Evolutionary conservation across 345 rosid genomes (phyloP), one percentile per base, ranked within the genome.

Genomic region (Eucalyptus regnans): DNA sequence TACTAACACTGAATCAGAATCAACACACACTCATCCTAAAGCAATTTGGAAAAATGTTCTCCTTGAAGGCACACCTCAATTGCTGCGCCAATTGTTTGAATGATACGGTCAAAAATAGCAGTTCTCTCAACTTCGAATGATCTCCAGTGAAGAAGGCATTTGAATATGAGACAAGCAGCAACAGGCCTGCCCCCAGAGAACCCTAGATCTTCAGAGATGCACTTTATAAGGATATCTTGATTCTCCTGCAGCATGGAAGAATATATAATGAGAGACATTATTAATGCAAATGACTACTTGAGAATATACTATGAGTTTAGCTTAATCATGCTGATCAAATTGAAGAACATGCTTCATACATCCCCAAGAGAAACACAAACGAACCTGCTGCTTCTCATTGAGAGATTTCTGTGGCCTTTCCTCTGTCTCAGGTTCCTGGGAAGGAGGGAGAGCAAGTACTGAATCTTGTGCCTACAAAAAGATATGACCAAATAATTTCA

Each of bases 111-210:
- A 91, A 97, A 97, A 87, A 97, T 92, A 91, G 87, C 94, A 76
- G 99, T 97, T 91, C 99, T 92, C 91, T 97, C 97, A 87, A 94
- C 99, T 92, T 96, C 99, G 91, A 97, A 97, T 90, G 99, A 96
- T 89, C 99, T 95, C 99, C 99, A 97, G 88, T 95, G 98, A 86
- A 96, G 94, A 86, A 97, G 97, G 91, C 95, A 96, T 93, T 96
- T 97, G 90, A 95, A 97, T 93, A 97, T 94, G 90, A 97, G 92
- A 89, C 97, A 97, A 88, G 99, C 99, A 92, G 99, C 99, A 93
- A 96, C 91, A 71, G 99, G 99, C 90, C 93, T 96, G 87, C 96
- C 95, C 89, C 93, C 97, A 86, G 97, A 94, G 91, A 97, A 97
- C 89, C 99, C 99, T 81, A 97, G 91, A 91, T 97, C 96, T 92